Conservation (phyloP, 306 rosid genomes). For the Styphnolobium japonicum region DNA sequence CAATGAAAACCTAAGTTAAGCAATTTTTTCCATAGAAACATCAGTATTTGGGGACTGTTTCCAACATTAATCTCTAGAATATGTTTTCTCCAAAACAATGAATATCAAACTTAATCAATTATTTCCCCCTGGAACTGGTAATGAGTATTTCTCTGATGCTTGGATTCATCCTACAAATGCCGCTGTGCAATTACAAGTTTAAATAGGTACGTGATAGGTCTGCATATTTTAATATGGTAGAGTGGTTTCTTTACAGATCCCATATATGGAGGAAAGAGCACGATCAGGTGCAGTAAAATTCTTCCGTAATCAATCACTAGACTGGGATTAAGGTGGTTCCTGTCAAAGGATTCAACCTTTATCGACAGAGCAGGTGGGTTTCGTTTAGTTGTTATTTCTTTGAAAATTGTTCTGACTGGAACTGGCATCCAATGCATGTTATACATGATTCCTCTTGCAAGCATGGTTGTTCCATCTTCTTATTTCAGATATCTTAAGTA, state of each 20-base stretch:
- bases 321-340: constrained; percentile 90
- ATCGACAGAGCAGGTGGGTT: constrained; percentile 55
- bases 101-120: neutral
- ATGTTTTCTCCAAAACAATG: neutral
- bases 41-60: neutral
- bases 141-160: neutral
- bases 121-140: neutral
- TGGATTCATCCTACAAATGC: neutral
- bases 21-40: neutral
- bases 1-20: neutral
- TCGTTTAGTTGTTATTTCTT: neutral
- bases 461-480: neutral
- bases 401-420: neutral
- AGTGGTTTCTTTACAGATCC: constrained; percentile 41
- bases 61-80: neutral
- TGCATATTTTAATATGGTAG: neutral
- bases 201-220: neutral
- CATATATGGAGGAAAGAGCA: constrained; percentile 43
- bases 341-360: constrained; percentile 67
- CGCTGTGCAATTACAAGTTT: neutral
- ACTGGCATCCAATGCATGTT: neutral
- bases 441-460: neutral
- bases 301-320: constrained; percentile 92
- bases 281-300: constrained; percentile 51
- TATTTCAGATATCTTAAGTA: neutral